Conservation (phyloP, 2,329 filamentous ascomycete genomes). For the Fusarium sp. region DNA sequence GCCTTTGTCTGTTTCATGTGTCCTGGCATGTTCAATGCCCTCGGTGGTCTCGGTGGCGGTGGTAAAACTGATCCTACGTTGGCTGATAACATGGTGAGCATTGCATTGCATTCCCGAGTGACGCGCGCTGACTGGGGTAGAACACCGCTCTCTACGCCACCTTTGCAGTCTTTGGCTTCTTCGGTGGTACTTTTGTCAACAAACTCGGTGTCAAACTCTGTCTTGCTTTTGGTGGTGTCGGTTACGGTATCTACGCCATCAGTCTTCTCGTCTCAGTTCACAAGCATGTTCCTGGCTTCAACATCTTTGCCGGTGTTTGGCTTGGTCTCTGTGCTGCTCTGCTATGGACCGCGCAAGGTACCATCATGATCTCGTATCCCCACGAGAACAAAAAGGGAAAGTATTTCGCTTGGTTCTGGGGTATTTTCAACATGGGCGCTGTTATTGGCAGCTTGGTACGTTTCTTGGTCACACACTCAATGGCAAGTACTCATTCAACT, state of each 20-base stretch:
- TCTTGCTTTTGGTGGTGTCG: conserved; percentile 75
- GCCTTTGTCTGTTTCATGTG: conserved; percentile 66
- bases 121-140: background rate
- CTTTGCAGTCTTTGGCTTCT: conserved; percentile 72
- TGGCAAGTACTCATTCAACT: conserved; percentile 49
- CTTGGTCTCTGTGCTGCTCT: conserved; percentile 82
- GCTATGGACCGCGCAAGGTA: conserved; percentile 84
- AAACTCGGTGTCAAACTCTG: conserved; percentile 73
- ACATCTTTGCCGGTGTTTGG: conserved; percentile 77
- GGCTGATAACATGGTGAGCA: conserved; percentile 49
- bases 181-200: conserved; percentile 81
- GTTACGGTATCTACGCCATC: conserved; percentile 75
- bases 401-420: conserved; percentile 93
- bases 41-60: conserved; percentile 70
- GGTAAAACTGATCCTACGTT: conserved; percentile 58
- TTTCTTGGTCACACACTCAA: background rate
- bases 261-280: conserved; percentile 76
- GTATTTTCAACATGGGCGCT: conserved; percentile 92
- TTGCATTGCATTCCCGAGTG: background rate
- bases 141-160: conserved; percentile 73
- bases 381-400: conserved; percentile 82
- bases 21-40: conserved; percentile 77
- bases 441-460: conserved; percentile 78
- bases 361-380: conserved; percentile 91
- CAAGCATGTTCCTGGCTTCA: conserved; percentile 52